Evolutionary conservation across 2,329 filamentous ascomycete genomes (phyloP).

Genomic region (Talaromyces sp.): DNA sequence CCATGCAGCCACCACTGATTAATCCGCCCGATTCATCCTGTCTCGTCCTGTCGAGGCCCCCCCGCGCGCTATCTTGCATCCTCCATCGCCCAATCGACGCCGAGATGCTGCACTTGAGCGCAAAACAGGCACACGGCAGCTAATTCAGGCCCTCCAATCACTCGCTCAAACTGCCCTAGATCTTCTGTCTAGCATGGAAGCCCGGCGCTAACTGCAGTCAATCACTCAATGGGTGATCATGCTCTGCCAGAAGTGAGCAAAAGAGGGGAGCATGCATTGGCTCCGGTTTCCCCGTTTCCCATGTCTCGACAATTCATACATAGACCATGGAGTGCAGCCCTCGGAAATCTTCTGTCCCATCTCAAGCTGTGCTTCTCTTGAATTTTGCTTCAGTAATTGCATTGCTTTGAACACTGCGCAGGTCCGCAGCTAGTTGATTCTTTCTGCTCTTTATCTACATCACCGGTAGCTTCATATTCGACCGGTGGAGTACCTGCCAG

Average conservation of each 20-base stretch:
- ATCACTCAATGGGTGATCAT: conserved; percentile 2
- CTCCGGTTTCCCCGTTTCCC: not conserved
- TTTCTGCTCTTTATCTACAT: not conserved
- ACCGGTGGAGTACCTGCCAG: not conserved
- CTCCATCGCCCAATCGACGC: conserved; percentile 4
- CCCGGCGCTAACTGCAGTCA: conserved; percentile 29
- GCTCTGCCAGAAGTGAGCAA: conserved; percentile 2
- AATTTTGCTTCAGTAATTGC: conserved; percentile 21
- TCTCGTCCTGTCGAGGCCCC: not conserved
- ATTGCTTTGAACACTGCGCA: conserved; percentile 22
- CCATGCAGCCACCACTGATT: not conserved
- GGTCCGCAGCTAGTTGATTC: conserved; percentile 25
- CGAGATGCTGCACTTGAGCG: conserved; percentile 11
- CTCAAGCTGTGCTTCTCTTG: conserved; percentile 24
- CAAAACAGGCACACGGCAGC: conserved; percentile 10
- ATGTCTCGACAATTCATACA: conserved; percentile 20
- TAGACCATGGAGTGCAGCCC: conserved; percentile 19
- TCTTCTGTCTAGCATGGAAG: conserved; percentile 15
- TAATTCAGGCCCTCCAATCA: conserved; percentile 12
- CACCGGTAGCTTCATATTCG: not conserved
- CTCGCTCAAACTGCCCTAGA: not conserved
- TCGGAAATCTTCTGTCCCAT: conserved; percentile 22
- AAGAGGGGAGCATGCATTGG: conserved; percentile 14
- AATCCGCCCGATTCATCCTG: not conserved
- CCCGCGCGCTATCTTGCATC: conserved; percentile 3